Percentiles rank a stretch among this genome's conserved stretches.
phyloP scores from a whole-genome alignment of 352 stramenopile species.

The Phytophthora colocasiae region DNA sequence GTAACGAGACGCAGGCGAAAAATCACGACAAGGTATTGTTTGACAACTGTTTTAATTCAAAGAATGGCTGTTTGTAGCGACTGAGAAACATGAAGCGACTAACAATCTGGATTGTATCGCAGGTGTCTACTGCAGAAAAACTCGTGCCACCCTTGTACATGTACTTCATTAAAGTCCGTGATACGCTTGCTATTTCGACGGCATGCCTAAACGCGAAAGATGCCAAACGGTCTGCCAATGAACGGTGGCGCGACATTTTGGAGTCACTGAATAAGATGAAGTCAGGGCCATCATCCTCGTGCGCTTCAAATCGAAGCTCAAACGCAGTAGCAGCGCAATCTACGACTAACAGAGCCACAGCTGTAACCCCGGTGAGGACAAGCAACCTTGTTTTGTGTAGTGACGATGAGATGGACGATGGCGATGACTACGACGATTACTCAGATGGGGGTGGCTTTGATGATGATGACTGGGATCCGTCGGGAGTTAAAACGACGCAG shows the following conservation, averaged over 20 bases:
- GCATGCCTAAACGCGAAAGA: conserved; percentile 75
- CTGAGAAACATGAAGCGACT: neutral
- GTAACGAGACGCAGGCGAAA: conserved; percentile 68
- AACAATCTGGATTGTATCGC: neutral
- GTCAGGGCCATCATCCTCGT: neutral
- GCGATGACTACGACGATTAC: conserved; percentile 61
- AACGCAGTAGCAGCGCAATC: neutral
- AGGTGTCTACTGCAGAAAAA: conserved; percentile 44
- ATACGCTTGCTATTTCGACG: conserved; percentile 56
- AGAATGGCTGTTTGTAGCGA: neutral
- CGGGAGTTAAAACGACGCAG: conserved; percentile 28
- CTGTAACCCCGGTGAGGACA: conserved; percentile 15
- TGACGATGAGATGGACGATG: conserved; percentile 68
- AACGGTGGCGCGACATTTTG: conserved; percentile 74
- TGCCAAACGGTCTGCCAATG: conserved; percentile 74
- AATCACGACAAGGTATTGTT: conserved; percentile 39
- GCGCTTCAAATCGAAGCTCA: conserved; percentile 17
- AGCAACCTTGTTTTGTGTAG: conserved; percentile 67
- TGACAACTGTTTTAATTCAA: no score
- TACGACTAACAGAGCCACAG: neutral
- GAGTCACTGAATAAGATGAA: conserved; percentile 49
- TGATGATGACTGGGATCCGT: conserved; percentile 46
- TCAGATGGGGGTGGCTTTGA: conserved; percentile 39
- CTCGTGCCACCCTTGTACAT: conserved; percentile 50
- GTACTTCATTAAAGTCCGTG: conserved; percentile 62